Percentiles rank a stretch among this genome's conserved stretches.
Evolutionary conservation across 2,329 filamentous ascomycete species (phyloP).

Genomic region (Aspergillus carbonarius): DNA sequence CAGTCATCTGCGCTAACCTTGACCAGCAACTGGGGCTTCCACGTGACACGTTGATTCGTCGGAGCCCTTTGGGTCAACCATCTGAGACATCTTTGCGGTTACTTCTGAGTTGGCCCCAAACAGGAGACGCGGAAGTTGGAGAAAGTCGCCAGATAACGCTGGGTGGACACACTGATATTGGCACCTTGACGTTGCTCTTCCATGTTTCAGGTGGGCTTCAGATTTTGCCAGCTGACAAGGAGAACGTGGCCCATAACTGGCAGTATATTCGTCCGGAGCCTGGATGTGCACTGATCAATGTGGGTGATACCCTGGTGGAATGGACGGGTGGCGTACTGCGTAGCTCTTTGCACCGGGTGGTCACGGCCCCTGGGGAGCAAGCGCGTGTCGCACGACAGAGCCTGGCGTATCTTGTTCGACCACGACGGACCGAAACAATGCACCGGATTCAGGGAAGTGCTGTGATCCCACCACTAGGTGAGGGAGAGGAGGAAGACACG

Average conservation of each 20-base stretch:
- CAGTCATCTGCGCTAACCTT: slow-evolving; percentile 21
- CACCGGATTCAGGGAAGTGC: slow-evolving; percentile 10
- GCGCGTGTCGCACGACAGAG: slow-evolving; percentile 13
- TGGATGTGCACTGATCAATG: slow-evolving; percentile 43
- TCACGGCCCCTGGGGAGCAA: slow-evolving; percentile 23
- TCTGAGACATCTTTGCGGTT: slow-evolving; percentile 26
- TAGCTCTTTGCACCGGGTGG: slow-evolving; percentile 27
- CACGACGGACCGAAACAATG: slow-evolving; percentile 16
- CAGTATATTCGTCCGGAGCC: slow-evolving; percentile 20
- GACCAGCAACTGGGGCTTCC: slow-evolving; percentile 28
- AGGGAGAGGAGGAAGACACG: slow-evolving; percentile 12
- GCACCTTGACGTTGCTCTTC: slow-evolving; percentile 38
- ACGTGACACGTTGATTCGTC: slow-evolving; percentile 23
- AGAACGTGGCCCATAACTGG: slow-evolving; percentile 19
- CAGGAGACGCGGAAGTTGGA: too few species aligned
- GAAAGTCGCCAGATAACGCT: slow-evolving; percentile 22
- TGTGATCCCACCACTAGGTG: slow-evolving; percentile 10
- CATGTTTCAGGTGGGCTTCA: slow-evolving; percentile 40
- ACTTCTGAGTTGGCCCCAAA: slow-evolving; percentile 20
- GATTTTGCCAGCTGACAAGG: slow-evolving; percentile 26
- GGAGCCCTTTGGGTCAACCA: slow-evolving; percentile 23
- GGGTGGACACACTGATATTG: slow-evolving; percentile 38
- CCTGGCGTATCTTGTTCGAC: slow-evolving; percentile 21
- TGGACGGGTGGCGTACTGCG: slow-evolving; percentile 43
- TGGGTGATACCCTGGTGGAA: slow-evolving; percentile 50